Conservation (phyloP, 495 filamentous ascomycete species). For the Barbatosphaeria neglecta region DNA sequence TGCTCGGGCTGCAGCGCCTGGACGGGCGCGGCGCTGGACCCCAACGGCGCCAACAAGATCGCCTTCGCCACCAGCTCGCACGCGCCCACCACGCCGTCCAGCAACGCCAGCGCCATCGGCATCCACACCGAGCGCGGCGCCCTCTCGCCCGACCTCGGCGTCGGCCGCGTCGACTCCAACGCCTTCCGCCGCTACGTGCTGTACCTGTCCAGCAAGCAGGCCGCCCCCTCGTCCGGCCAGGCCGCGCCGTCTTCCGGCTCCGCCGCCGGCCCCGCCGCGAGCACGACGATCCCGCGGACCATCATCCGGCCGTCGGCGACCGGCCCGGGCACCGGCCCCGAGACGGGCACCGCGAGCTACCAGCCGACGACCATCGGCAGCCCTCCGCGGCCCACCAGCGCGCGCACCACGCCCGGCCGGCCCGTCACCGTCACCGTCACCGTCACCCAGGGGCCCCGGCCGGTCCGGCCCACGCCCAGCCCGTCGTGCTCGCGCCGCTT, state of each 20-base stretch:
- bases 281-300: background rate
- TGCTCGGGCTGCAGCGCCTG: slow-evolving; percentile 33
- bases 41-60: slow-evolving; percentile 14
- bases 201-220: background rate
- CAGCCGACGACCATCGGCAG: background rate
- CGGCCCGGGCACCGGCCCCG: background rate
- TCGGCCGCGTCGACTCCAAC: slow-evolving; percentile 5
- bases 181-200: background rate
- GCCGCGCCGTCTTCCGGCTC: background rate
- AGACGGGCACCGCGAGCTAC: background rate
- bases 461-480: background rate
- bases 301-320: background rate
- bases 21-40: slow-evolving; percentile 15
- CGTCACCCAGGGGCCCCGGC: background rate
- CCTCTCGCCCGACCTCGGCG: slow-evolving; percentile 15
- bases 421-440: background rate
- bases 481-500: background rate
- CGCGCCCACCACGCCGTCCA: slow-evolving; percentile 7
- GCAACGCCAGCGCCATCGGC: slow-evolving; percentile 15
- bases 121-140: slow-evolving; percentile 13
- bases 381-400: background rate
- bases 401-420: background rate
- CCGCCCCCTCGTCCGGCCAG: background rate
- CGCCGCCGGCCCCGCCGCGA: background rate
- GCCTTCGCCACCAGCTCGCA: slow-evolving; percentile 15